Conservation (phyloP, 2,329 filamentous ascomycete genomes). For the Cylindrodendrum hubeiense region DNA sequence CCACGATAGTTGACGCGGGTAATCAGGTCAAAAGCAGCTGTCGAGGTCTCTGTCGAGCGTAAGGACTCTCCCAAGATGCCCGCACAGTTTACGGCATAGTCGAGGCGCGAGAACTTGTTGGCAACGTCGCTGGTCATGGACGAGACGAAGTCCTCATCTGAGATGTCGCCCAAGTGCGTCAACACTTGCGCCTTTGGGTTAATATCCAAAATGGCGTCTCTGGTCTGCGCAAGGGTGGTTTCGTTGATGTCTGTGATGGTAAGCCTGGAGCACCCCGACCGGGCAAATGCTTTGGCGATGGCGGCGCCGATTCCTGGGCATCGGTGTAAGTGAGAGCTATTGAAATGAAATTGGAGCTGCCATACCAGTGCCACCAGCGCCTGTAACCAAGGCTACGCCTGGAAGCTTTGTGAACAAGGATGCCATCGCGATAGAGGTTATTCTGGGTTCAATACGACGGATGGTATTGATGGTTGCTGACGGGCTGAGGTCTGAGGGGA, state of each 20-base stretch:
- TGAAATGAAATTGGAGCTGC: not conserved
- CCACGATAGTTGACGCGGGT: constrained; percentile 68
- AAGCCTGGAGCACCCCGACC: constrained; percentile 62
- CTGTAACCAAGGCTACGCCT: constrained; percentile 61
- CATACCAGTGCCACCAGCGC: constrained; percentile 60
- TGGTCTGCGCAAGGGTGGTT: constrained; percentile 52
- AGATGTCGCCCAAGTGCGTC: constrained; percentile 58
- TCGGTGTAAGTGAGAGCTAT: not conserved
- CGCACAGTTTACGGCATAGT: constrained; percentile 69
- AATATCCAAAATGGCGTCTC: constrained; percentile 47
- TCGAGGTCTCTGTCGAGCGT: constrained; percentile 59
- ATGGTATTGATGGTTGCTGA: not conserved
- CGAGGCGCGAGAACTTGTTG: constrained; percentile 58
- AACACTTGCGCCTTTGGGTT: constrained; percentile 51
- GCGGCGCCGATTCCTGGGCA: constrained; percentile 67
- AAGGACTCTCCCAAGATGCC: constrained; percentile 60
- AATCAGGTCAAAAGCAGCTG: constrained; percentile 63
- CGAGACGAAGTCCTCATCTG: constrained; percentile 59
- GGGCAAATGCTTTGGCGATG: constrained; percentile 62
- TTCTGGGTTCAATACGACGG: not conserved
- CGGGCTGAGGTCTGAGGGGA: not conserved
- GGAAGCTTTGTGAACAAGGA: constrained; percentile 49
- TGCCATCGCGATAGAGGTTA: constrained; percentile 15
- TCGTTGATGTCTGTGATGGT: constrained; percentile 66
- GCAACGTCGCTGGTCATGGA: constrained; percentile 50